phyloP scores from a whole-genome alignment of 805 yeast species.

The Pichia insulana region DNA sequence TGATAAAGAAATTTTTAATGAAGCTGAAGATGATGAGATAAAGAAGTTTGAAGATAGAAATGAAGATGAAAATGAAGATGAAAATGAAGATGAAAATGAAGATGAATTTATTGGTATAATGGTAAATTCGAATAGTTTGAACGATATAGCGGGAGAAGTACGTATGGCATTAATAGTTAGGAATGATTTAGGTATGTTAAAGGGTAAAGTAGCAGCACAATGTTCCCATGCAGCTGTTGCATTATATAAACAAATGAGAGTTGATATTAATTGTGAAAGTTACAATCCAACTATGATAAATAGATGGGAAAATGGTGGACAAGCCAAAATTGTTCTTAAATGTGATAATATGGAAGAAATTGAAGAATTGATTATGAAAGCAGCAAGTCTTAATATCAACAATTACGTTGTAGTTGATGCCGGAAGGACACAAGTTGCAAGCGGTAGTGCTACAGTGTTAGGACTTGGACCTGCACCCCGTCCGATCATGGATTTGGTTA shows the following conservation, averaged over 20 bases:
- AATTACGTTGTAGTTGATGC: conserved; percentile 87
- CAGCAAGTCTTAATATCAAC: conserved; percentile 70
- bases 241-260: conserved; percentile 58
- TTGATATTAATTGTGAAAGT: conserved; percentile 40
- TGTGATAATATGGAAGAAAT: conserved; percentile 60
- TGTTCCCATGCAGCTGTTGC: conserved; percentile 97
- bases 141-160: conserved; percentile 69
- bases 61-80: conserved; percentile 25
- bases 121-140: conserved; percentile 50
- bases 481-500: conserved; percentile 65
- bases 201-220: conserved; percentile 96
- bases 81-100: conserved; percentile 23
- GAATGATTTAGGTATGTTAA: conserved; percentile 82
- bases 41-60: neutral
- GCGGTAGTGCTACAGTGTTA: conserved; percentile 93
- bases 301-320: conserved; percentile 81
- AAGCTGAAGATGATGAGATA: neutral
- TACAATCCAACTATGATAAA: conserved; percentile 55
- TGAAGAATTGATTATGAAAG: conserved; percentile 71
- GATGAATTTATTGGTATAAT: conserved; percentile 38
- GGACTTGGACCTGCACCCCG: conserved; percentile 97
- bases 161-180: conserved; percentile 84
- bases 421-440: conserved; percentile 93
- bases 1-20: neutral
- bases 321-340: conserved; percentile 87